A percentile compares a stretch with the other conserved stretches of the same genome.
Conservation (phyloP, 2,329 filamentous ascomycete species). For the Stenocarpella maydis region DNA sequence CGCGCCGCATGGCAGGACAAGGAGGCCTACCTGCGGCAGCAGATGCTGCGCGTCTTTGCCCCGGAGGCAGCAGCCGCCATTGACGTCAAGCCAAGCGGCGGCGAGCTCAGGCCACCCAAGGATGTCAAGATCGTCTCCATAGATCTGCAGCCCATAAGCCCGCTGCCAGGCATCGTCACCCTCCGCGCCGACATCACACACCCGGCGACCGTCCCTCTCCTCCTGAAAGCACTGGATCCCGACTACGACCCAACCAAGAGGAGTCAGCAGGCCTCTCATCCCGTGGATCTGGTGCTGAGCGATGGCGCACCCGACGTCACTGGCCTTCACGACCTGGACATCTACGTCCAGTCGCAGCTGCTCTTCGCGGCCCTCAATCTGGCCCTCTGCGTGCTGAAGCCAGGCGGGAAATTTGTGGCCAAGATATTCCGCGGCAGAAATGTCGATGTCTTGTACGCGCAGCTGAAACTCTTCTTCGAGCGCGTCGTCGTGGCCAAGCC, state of each 20-base stretch:
- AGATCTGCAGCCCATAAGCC: slow-evolving; percentile 94
- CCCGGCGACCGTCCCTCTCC: slow-evolving; percentile 89
- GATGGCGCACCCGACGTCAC: slow-evolving; percentile 97
- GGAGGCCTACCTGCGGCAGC: slow-evolving; percentile 70
- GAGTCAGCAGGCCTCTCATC: slow-evolving; percentile 69
- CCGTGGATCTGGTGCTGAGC: slow-evolving; percentile 92
- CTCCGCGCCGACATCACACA: slow-evolving; percentile 97
- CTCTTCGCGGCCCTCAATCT: slow-evolving; percentile 94
- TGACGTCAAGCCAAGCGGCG: slow-evolving; percentile 37
- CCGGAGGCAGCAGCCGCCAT: slow-evolving; percentile 35
- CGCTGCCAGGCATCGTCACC: slow-evolving; percentile 89
- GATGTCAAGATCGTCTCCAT: slow-evolving; percentile 95
- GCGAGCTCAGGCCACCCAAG: slow-evolving; percentile 57
- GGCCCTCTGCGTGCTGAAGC: slow-evolving; percentile 88
- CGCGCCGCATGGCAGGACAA: slow-evolving; percentile 87
- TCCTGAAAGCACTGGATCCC: slow-evolving; percentile 85
- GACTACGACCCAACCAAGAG: slow-evolving; percentile 61
- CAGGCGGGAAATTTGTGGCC: slow-evolving; percentile 94
- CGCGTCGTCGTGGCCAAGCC: slow-evolving; percentile 92
- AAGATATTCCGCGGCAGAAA: slow-evolving; percentile 97
- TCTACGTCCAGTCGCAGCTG: slow-evolving; percentile 96
- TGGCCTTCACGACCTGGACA: slow-evolving; percentile 94
- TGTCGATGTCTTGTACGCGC: slow-evolving; percentile 93
- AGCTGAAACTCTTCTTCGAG: slow-evolving; percentile 90
- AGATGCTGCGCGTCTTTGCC: slow-evolving; percentile 64